Evolutionary conservation across 768 basidiomycete species (phyloP).

Genomic region (Cyathus striatus): DNA sequence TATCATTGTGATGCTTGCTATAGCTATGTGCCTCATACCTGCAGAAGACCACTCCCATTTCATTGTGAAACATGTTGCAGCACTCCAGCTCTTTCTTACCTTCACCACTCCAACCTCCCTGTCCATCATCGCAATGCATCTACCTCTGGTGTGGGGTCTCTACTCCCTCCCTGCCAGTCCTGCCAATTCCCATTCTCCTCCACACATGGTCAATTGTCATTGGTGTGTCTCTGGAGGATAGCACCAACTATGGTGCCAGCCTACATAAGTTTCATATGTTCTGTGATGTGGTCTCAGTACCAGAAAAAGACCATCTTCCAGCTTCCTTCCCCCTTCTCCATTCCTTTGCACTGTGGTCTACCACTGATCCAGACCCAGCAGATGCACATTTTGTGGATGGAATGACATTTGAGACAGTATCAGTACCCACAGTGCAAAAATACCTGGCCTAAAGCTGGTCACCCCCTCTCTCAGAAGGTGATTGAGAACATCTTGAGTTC

Average conservation of each 20-base stretch:
- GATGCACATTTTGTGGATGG: too few species aligned
- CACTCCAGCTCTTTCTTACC: neutral
- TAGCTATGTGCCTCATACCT: neutral
- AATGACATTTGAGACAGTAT: too few species aligned
- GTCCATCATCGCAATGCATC: neutral
- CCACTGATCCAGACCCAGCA: conserved; percentile 18
- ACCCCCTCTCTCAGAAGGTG: too few species aligned
- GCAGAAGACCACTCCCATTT: neutral
- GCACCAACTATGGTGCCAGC: conserved; percentile 9
- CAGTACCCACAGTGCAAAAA: too few species aligned
- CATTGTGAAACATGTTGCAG: neutral
- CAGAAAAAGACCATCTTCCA: conserved; percentile 17
- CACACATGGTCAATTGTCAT: neutral
- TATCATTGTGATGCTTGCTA: neutral
- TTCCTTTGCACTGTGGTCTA: conserved; percentile 30
- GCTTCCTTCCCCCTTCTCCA: conserved; percentile 22
- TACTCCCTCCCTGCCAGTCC: neutral
- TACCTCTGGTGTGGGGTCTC: neutral
- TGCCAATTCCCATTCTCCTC: neutral
- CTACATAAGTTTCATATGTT: conserved; percentile 15
- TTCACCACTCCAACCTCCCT: neutral
- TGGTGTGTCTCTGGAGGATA: conserved; percentile 13
- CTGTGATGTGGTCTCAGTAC: conserved; percentile 24
- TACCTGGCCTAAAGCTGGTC: too few species aligned
- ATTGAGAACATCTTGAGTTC: too few species aligned